These are phyloP conservation scores for Sparassis latifolia DNA, from an alignment of 1,284 basidiomycete genomes.

Conservation along the genomic window DNA sequence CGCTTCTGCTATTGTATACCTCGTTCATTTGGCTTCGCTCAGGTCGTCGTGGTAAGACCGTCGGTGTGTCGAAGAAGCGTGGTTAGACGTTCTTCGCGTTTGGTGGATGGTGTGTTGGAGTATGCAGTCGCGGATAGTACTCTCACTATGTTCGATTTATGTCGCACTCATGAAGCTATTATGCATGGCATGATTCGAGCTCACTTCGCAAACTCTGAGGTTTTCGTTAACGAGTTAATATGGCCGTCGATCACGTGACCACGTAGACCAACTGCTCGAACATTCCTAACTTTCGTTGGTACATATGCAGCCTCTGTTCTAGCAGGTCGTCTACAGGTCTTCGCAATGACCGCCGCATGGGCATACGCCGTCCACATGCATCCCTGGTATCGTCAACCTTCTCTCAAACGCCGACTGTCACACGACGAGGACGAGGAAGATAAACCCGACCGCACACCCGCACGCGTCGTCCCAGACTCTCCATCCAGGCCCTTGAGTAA, in stretches of 20 bases:
- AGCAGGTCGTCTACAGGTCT: background rate
- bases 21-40: slow-evolving; percentile 3
- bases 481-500: no score
- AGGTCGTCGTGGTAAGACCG: slow-evolving; percentile 88
- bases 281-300: background rate
- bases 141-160: background rate
- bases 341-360: slow-evolving; percentile 25
- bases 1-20: background rate
- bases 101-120: background rate
- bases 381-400: slow-evolving; percentile 46
- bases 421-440: slow-evolving; percentile 11
- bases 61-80: slow-evolving; percentile 91
- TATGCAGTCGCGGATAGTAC: background rate
- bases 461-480: no score
- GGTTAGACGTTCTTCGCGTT: slow-evolving; percentile 42
- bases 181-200: background rate
- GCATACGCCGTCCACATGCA: slow-evolving; percentile 33
- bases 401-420: slow-evolving; percentile 42
- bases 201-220: background rate
- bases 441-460: no score
- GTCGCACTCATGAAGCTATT: background rate
- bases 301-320: background rate
- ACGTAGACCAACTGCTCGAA: background rate
- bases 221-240: background rate
- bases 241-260: background rate